phyloP scores from a whole-genome alignment of 2,329 filamentous ascomycete genomes.

The Trichoderma citrinoviride region DNA sequence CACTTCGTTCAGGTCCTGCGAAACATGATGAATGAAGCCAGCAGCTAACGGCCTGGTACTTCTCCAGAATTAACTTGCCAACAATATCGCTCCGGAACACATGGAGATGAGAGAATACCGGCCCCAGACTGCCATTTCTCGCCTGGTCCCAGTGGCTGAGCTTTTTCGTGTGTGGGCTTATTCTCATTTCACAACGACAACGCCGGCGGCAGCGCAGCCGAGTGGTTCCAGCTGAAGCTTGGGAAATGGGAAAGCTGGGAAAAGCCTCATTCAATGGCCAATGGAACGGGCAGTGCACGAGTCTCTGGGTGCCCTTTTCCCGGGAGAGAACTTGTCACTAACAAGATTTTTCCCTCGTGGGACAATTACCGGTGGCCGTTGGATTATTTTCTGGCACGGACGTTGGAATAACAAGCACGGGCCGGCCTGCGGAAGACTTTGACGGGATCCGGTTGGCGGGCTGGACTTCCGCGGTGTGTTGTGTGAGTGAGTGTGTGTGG shows the following conservation, averaged over 20 bases:
- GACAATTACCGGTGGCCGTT: slow-evolving; percentile 12
- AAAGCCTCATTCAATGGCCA: neutral
- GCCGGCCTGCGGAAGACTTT: neutral
- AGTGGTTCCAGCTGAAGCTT: slow-evolving; percentile 6
- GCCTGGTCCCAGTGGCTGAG: neutral
- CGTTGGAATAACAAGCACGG: slow-evolving; percentile 12
- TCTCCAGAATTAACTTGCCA: slow-evolving; percentile 1
- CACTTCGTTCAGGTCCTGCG: neutral
- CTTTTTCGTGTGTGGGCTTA: neutral
- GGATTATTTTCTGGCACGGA: neutral
- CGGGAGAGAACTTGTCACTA: neutral
- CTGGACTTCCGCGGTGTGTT: neutral
- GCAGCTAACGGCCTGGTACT: neutral
- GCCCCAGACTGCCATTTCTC: neutral
- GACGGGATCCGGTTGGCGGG: slow-evolving; percentile 4
- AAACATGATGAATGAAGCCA: neutral
- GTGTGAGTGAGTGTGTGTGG: too few relatives aligned
- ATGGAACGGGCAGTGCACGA: slow-evolving; percentile 4
- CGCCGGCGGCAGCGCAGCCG: slow-evolving; percentile 17
- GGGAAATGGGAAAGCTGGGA: neutral
- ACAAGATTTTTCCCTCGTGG: neutral
- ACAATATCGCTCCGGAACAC: slow-evolving; percentile 11
- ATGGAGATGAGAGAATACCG: neutral
- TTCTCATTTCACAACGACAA: slow-evolving; percentile 16
- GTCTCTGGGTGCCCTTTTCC: slow-evolving; percentile 1